Evolutionary conservation across 2,329 filamentous ascomycete species (phyloP).

Genomic region (Xylaria sp.): DNA sequence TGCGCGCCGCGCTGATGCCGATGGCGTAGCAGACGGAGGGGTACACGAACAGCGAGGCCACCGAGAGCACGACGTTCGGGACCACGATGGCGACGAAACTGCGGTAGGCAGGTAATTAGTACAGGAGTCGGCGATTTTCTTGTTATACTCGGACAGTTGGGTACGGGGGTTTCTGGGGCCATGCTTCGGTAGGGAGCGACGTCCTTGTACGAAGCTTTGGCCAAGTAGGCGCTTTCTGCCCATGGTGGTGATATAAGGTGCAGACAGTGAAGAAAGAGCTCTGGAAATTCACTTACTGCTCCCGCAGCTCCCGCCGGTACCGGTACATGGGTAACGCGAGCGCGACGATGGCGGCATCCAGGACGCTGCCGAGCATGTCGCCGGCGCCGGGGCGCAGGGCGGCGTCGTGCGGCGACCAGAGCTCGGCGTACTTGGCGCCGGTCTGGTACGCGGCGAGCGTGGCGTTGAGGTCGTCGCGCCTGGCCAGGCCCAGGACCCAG

Average conservation of each 20-base stretch:
- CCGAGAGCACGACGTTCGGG: constrained; percentile 54
- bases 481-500: constrained; percentile 54
- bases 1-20: constrained; percentile 55
- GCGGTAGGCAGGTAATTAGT: no score
- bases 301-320: constrained; percentile 57
- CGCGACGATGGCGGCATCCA: constrained; percentile 62
- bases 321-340: constrained; percentile 64
- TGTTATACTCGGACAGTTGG: no score
- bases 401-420: constrained; percentile 46
- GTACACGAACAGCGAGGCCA: constrained; percentile 60
- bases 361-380: constrained; percentile 56
- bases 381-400: constrained; percentile 53
- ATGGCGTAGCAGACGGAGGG: constrained; percentile 56
- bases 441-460: constrained; percentile 54
- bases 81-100: constrained; percentile 56
- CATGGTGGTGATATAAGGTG: no score
- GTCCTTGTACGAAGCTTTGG: no score
- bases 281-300: no score
- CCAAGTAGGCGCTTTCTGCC: no score
- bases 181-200: no score
- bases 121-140: no score
- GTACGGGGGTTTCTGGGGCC: no score
- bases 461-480: constrained; percentile 43
- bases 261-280: no score
- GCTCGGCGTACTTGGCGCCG: constrained; percentile 53